These are phyloP conservation scores for Psilocybe subaeruginosa DNA, from an alignment of 768 basidiomycete genomes.

Conservation along the genomic window DNA sequence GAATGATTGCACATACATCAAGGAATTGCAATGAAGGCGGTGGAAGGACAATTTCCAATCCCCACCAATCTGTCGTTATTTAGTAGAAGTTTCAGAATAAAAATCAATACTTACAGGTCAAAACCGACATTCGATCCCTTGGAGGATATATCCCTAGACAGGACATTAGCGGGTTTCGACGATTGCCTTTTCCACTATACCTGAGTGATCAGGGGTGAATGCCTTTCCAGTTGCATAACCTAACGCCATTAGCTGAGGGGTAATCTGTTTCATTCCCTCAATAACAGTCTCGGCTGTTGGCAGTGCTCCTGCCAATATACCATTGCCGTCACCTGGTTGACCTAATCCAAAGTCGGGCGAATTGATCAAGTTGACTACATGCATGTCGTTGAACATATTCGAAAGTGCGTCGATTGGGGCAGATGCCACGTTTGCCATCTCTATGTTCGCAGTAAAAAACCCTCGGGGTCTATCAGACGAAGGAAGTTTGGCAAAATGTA, in stretches of 20 bases:
- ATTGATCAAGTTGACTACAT: slow-evolving; percentile 60
- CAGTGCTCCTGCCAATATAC: slow-evolving; percentile 73
- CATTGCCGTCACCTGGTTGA: slow-evolving; percentile 67
- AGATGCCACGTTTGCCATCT: slow-evolving; percentile 43
- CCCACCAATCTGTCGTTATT: slow-evolving; percentile 80
- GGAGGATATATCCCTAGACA: slow-evolving; percentile 66
- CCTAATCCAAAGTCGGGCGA: slow-evolving; percentile 73
- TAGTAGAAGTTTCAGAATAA: neutral
- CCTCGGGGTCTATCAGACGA: slow-evolving; percentile 2
- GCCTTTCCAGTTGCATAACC: slow-evolving; percentile 76
- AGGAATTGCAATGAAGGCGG: slow-evolving; percentile 68
- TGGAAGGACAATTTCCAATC: slow-evolving; percentile 78
- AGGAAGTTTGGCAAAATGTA: slow-evolving; percentile 57
- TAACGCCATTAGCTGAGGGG: slow-evolving; percentile 76
- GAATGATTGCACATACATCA: slow-evolving; percentile 41
- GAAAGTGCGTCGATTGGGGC: slow-evolving; percentile 55
- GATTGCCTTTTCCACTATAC: slow-evolving; percentile 25
- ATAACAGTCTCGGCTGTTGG: slow-evolving; percentile 77
- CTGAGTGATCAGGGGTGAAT: slow-evolving; percentile 68
- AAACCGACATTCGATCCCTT: slow-evolving; percentile 72
- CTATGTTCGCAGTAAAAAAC: slow-evolving; percentile 12
- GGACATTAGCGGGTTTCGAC: neutral
- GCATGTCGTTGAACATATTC: slow-evolving; percentile 58
- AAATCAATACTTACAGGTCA: slow-evolving; percentile 64
- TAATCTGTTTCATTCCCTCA: slow-evolving; percentile 69